Conservation (phyloP, 305 asterid genomes). For the Stenogyne calaminthoides region DNA sequence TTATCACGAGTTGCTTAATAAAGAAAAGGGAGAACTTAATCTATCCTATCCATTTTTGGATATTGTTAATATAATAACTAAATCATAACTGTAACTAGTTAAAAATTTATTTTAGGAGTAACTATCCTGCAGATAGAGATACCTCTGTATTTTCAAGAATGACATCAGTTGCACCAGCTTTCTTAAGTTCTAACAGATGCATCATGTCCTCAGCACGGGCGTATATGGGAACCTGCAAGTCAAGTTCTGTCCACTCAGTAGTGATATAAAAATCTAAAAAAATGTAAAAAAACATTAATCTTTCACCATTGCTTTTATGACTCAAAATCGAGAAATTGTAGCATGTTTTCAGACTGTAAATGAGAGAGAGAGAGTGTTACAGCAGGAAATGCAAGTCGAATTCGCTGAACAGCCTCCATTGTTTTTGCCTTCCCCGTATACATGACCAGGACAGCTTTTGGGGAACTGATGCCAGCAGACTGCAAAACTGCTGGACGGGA, state of each 20-base stretch:
- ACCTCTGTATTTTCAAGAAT: constrained; percentile 98
- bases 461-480: constrained; percentile 90
- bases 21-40: background rate
- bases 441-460: constrained; percentile 97
- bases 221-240: constrained; percentile 79
- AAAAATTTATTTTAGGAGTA: too few species aligned
- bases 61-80: background rate
- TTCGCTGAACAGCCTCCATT: constrained; percentile 82
- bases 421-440: constrained; percentile 74
- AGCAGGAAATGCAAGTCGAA: constrained; percentile 87
- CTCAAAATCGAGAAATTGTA: background rate
- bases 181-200: constrained; percentile 86
- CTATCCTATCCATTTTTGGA: background rate
- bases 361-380: constrained; percentile 47
- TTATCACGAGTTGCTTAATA: background rate
- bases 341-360: background rate
- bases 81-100: background rate
- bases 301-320: background rate
- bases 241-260: constrained; percentile 18
- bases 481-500: constrained; percentile 94
- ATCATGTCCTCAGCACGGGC: constrained; percentile 91
- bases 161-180: constrained; percentile 96
- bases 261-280: background rate
- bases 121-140: too few species aligned
- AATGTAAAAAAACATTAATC: background rate